These are phyloP conservation scores for Backusella westeae DNA, from an alignment of 192 early-diverging fungal genomes.

Conservation along the genomic window DNA sequence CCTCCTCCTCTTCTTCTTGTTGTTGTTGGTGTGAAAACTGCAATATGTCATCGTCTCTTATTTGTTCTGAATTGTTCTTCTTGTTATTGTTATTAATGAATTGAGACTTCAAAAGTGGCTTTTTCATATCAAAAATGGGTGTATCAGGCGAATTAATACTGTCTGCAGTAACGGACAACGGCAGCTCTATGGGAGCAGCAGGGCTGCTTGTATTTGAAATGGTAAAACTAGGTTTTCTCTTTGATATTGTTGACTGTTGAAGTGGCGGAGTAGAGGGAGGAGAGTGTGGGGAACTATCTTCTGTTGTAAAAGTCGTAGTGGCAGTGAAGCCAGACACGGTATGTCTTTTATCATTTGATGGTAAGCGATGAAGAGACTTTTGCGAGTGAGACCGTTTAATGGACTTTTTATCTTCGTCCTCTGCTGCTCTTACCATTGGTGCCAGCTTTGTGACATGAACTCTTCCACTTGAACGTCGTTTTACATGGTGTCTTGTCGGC, in stretches of 20 bases:
- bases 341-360: neutral
- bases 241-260: neutral
- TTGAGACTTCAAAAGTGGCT: slow-evolving; percentile 6
- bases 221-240: neutral
- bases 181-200: neutral
- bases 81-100: neutral
- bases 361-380: slow-evolving; percentile 11
- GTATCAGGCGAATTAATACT: neutral
- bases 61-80: slow-evolving; percentile 27
- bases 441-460: slow-evolving; percentile 33
- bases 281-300: neutral
- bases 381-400: slow-evolving; percentile 22
- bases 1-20: slow-evolving; percentile 20
- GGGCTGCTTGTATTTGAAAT: neutral
- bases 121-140: neutral
- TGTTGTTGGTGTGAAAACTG: slow-evolving; percentile 31
- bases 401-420: slow-evolving; percentile 4
- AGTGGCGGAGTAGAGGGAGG: slow-evolving; percentile 5
- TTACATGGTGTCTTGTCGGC: slow-evolving; percentile 30
- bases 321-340: neutral
- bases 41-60: slow-evolving; percentile 37
- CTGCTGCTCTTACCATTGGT: slow-evolving; percentile 25
- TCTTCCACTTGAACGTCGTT: slow-evolving; percentile 31
- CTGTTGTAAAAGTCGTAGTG: neutral
- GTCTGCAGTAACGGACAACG: slow-evolving; percentile 10